These are phyloP conservation scores for Neofusicoccum cordaticola DNA, from an alignment of 2,329 filamentous ascomycete genomes.

Conservation along the genomic window DNA sequence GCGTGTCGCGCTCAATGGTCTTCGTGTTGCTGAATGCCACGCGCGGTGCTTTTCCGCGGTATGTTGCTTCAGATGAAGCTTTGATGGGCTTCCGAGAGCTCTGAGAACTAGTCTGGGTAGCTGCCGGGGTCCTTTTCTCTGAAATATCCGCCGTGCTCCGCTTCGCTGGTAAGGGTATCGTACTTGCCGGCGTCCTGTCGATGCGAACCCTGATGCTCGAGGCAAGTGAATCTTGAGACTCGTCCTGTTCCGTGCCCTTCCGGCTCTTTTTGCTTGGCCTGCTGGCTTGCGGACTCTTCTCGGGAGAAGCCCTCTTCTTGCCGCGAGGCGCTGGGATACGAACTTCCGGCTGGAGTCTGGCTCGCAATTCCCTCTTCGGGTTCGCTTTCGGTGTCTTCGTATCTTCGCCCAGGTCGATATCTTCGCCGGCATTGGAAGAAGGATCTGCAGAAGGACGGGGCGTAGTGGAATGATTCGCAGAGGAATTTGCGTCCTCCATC, in stretches of 20 bases:
- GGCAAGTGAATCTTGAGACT: background rate
- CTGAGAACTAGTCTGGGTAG: too few species aligned
- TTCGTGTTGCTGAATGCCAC: conserved; percentile 12
- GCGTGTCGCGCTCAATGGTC: background rate
- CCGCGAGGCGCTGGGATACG: background rate
- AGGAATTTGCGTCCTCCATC: background rate
- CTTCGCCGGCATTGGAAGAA: background rate
- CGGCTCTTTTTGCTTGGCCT: background rate
- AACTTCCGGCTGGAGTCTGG: background rate
- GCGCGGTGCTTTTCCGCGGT: background rate
- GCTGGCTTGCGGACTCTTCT: background rate
- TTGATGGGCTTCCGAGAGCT: background rate
- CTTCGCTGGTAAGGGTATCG: background rate
- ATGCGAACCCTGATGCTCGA: background rate
- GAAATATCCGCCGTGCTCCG: too few species aligned
- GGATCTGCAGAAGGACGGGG: background rate
- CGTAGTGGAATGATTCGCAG: background rate
- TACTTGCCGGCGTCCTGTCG: background rate
- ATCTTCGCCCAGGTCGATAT: background rate
- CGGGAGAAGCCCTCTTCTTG: background rate
- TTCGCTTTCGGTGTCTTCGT: conserved; percentile 18
- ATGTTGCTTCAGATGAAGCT: background rate
- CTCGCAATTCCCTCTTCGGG: background rate
- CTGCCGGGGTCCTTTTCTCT: too few species aligned
- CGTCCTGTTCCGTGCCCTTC: background rate